Percentiles rank a stretch among this genome's conserved stretches.
These are phyloP conservation scores for Populus ilicifolia DNA, from an alignment of 345 rosid genomes.

Conservation along the genomic window DNA sequence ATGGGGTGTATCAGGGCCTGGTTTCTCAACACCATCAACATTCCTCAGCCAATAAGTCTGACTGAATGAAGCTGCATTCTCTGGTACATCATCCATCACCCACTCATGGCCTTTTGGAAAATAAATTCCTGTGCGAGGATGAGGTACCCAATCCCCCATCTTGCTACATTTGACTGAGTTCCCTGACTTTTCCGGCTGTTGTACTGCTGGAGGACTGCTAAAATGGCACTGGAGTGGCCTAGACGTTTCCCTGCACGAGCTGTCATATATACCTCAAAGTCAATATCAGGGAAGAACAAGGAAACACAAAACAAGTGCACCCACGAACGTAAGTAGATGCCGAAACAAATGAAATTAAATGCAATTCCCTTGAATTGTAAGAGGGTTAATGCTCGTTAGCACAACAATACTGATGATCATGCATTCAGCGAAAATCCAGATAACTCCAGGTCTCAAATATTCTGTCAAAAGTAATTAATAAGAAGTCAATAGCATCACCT, in stretches of 20 bases:
- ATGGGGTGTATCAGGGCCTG: slow-evolving; percentile 24
- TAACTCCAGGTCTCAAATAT: background rate
- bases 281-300: background rate
- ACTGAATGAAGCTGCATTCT: slow-evolving; percentile 42
- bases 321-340: background rate
- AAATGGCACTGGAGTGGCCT: background rate
- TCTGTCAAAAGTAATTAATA: background rate
- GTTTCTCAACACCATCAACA: slow-evolving; percentile 47
- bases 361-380: background rate
- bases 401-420: background rate
- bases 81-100: slow-evolving; percentile 60
- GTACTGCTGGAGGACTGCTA: background rate
- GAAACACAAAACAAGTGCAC: background rate
- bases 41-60: slow-evolving; percentile 52
- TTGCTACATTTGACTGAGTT: background rate
- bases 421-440: background rate
- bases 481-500: slow-evolving; percentile 7
- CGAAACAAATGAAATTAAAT: background rate
- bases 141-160: slow-evolving; percentile 46
- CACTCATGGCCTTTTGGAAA: slow-evolving; percentile 56
- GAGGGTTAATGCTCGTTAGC: background rate
- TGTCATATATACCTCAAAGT: background rate
- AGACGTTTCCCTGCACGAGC: slow-evolving; percentile 8
- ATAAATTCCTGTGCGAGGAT: slow-evolving; percentile 65
- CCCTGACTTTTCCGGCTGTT: background rate